Percentiles rank a stretch among this genome's conserved stretches.
phyloP scores from a whole-genome alignment of 2,329 filamentous ascomycete genomes.

The Claviceps monticola region DNA sequence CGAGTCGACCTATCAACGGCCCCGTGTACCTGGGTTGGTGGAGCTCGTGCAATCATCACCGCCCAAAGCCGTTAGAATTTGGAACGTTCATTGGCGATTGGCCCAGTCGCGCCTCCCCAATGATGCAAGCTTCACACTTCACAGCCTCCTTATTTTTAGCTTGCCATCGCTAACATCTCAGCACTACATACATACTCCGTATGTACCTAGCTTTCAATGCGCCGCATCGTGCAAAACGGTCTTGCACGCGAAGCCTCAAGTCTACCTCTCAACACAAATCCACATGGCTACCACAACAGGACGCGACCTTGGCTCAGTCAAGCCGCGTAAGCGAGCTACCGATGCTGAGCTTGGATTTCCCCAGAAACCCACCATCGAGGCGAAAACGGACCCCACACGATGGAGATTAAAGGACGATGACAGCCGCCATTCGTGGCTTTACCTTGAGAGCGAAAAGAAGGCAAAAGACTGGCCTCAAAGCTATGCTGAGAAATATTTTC shows the following conservation, averaged over 20 bases:
- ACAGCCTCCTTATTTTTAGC: no score
- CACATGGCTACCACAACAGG: constrained; percentile 19
- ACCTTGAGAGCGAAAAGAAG: constrained; percentile 61
- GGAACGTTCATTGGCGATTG: neutral
- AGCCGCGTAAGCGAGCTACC: constrained; percentile 29
- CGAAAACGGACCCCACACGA: constrained; percentile 61
- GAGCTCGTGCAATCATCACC: neutral
- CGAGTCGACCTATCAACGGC: neutral
- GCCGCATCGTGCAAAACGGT: neutral
- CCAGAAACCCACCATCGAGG: constrained; percentile 33
- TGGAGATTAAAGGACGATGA: constrained; percentile 78
- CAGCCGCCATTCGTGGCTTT: constrained; percentile 89
- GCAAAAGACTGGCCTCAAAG: constrained; percentile 71
- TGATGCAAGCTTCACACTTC: no score
- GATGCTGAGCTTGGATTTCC: constrained; percentile 24
- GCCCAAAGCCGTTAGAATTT: neutral
- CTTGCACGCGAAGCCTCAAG: neutral
- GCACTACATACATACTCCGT: no score
- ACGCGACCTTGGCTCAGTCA: constrained; percentile 16
- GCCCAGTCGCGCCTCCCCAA: no score
- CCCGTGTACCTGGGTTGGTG: neutral
- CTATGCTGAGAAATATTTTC: constrained; percentile 74
- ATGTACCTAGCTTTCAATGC: neutral
- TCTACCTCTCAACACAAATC: neutral
- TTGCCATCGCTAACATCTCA: neutral